phyloP scores from a whole-genome alignment of 2,329 filamentous ascomycete species.

The Cordyceps farinosa region DNA sequence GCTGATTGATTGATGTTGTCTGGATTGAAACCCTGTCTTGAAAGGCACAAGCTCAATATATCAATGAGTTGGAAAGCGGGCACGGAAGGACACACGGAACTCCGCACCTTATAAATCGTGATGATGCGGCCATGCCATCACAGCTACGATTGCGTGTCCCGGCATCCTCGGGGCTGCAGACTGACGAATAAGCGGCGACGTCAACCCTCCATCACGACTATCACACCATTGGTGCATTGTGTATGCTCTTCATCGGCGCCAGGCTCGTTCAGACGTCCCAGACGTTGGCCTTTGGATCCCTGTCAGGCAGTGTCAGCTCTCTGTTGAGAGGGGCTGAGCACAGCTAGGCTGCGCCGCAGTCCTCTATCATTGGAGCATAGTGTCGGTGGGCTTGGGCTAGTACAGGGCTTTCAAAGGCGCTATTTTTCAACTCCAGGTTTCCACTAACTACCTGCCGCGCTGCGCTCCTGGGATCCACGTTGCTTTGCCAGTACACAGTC shows the following conservation, averaged over 20 bases:
- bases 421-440: background rate
- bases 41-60: background rate
- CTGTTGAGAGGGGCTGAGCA: conserved; percentile 2
- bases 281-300: background rate
- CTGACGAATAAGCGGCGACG: conserved; percentile 2
- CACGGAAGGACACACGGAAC: background rate
- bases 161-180: background rate
- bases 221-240: background rate
- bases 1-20: background rate
- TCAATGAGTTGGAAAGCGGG: background rate
- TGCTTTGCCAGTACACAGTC: background rate
- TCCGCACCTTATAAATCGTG: conserved; percentile 3
- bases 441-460: background rate
- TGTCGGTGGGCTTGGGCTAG: background rate
- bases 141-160: conserved; percentile 4
- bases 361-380: conserved; percentile 9
- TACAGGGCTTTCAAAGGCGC: conserved; percentile 1
- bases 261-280: background rate
- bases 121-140: conserved; percentile 17
- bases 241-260: background rate
- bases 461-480: conserved; percentile 3
- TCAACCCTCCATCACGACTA: conserved; percentile 3
- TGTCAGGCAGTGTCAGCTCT: background rate
- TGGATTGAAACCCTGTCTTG: background rate
- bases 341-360: background rate